A percentile compares a stretch with the other conserved stretches of the same genome.
Evolutionary conservation across 176 grass and related monocot species (phyloP).

Genomic region (Zizania latifolia): DNA sequence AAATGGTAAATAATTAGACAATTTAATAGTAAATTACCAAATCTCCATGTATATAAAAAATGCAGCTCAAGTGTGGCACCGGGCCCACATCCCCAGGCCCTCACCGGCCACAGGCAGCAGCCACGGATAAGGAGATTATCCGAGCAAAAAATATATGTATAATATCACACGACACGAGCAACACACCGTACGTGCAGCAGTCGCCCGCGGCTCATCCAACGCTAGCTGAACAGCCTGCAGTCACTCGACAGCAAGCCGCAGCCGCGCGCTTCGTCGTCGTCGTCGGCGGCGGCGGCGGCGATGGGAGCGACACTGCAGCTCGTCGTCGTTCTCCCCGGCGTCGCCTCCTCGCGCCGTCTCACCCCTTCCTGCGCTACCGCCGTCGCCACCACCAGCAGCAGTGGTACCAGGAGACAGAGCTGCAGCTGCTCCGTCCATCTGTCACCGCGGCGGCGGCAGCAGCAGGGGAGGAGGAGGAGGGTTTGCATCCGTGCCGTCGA

Average conservation of each 20-base stretch:
- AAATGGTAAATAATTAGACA: no score
- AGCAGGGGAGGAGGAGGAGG: not conserved
- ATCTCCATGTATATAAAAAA: no score
- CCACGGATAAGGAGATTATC: slow-evolving; percentile 44
- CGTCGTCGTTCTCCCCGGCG: slow-evolving; percentile 22
- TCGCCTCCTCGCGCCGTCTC: slow-evolving; percentile 8
- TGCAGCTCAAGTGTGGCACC: no score
- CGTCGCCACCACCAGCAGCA: not conserved
- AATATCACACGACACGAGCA: not conserved
- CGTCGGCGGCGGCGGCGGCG: no score
- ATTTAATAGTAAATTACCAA: no score
- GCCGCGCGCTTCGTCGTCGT: not conserved
- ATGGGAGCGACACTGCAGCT: slow-evolving; percentile 30
- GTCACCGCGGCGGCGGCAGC: not conserved
- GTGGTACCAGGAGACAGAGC: not conserved
- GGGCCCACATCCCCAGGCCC: no score
- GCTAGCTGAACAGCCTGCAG: not conserved
- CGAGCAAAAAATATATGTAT: slow-evolving; percentile 6
- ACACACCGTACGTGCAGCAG: not conserved
- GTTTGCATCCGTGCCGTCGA: slow-evolving; percentile 38
- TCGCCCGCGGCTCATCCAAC: not conserved
- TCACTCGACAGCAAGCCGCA: no score
- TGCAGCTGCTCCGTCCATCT: not conserved
- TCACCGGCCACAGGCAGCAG: slow-evolving; percentile 29
- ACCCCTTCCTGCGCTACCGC: not conserved